phyloP scores from a whole-genome alignment of 768 basidiomycete species.

The Trametes sanguinea region DNA sequence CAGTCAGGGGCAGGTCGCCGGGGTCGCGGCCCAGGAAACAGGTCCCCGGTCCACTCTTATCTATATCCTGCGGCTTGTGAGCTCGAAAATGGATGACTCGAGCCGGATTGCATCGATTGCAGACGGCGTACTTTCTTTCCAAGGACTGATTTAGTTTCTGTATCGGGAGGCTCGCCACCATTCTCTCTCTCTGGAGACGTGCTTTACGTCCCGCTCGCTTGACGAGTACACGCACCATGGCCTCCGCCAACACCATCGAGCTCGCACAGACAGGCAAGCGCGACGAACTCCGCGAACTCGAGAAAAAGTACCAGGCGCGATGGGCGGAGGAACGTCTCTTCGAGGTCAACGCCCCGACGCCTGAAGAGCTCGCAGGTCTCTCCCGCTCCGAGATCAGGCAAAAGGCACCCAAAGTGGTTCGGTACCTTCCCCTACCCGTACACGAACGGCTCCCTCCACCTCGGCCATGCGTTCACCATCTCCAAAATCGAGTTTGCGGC shows the following conservation, averaged over 20 bases:
- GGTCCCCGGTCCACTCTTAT: background rate
- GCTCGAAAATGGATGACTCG: slow-evolving; percentile 9
- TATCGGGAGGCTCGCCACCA: slow-evolving; percentile 19
- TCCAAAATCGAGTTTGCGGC: slow-evolving; percentile 97
- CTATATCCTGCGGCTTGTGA: background rate
- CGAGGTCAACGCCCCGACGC: slow-evolving; percentile 79
- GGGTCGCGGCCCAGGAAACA: too few species aligned
- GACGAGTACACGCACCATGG: slow-evolving; percentile 24
- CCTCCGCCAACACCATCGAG: slow-evolving; percentile 28
- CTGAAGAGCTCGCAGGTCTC: slow-evolving; percentile 63
- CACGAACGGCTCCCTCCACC: slow-evolving; percentile 97
- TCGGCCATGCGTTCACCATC: slow-evolving; percentile 97
- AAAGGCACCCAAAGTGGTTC: slow-evolving; percentile 92
- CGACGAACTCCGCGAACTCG: slow-evolving; percentile 81
- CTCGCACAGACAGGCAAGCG: slow-evolving; percentile 83
- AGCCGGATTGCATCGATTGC: slow-evolving; percentile 13
- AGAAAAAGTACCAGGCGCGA: slow-evolving; percentile 78
- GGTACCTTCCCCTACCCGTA: slow-evolving; percentile 96
- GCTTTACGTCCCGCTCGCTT: slow-evolving; percentile 23
- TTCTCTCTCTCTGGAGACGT: slow-evolving; percentile 27
- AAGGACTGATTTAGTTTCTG: slow-evolving; percentile 11
- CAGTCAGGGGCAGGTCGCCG: too few species aligned
- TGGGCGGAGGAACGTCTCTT: slow-evolving; percentile 83
- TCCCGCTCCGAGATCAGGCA: slow-evolving; percentile 65
- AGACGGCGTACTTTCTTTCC: background rate